phyloP scores from a whole-genome alignment of 2,329 filamentous ascomycete genomes.

The Dendryphion nanum region DNA sequence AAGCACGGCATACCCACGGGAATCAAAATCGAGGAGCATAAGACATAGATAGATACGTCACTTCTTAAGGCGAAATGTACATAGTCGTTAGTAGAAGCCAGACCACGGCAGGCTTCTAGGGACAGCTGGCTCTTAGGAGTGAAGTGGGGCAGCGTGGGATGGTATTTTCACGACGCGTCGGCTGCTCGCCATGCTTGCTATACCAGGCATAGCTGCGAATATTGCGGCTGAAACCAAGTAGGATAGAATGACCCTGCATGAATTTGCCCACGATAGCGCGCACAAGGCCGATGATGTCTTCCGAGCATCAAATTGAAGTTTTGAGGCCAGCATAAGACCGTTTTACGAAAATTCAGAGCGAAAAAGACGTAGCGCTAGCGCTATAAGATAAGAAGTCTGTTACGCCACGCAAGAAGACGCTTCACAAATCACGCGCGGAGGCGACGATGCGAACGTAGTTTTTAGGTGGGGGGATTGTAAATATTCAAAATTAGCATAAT shows the following conservation, averaged over 20 bases:
- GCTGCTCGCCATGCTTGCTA: too few relatives aligned
- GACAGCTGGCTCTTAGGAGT: too few relatives aligned
- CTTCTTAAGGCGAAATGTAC: too few relatives aligned
- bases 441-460: constrained; percentile 1
- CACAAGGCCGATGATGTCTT: constrained; percentile 10
- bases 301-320: constrained; percentile 2
- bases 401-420: constrained; percentile 2
- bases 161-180: too few relatives aligned
- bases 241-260: constrained; percentile 6
- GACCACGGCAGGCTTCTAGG: too few relatives aligned
- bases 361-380: constrained; percentile 2
- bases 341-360: constrained; percentile 6
- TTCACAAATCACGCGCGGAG: constrained; percentile 1
- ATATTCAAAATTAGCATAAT: constrained; percentile 7
- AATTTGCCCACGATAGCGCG: constrained; percentile 9
- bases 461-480: constrained; percentile 1
- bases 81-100: too few relatives aligned
- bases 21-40: too few relatives aligned
- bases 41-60: too few relatives aligned
- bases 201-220: too few relatives aligned
- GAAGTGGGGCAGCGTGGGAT: too few relatives aligned
- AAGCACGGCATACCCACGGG: too few relatives aligned
- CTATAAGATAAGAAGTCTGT: constrained; percentile 2
- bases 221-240: too few relatives aligned
- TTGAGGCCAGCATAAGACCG: constrained; percentile 7